Evolutionary conservation across 495 filamentous ascomycete species (phyloP), one percentile per base, ranked within the genome.

Genomic region (Hypoxylon fragiforme): DNA sequence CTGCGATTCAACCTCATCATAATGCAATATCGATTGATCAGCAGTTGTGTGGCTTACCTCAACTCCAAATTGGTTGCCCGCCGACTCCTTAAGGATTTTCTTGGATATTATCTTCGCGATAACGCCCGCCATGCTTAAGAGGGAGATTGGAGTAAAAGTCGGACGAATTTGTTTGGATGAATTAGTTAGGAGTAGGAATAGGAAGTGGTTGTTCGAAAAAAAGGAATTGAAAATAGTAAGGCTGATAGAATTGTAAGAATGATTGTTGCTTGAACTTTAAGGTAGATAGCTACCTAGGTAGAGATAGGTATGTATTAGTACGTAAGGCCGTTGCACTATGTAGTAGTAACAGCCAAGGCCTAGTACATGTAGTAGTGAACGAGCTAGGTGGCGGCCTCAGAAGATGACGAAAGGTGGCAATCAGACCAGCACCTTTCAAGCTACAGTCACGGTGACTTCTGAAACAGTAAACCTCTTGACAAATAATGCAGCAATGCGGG

Each of bases 31-130:
- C 28, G 34, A 9, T 3, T 42, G 38, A 15, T 30, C 24, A 31
- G 19, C 18, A 12, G 7, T 11, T 26, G 7, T 52, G 38, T 34
- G 21, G 63, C 80, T 64, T 71, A 88, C 86, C 59, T 85, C 83
- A 53, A 77, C 73, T 54, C 89, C 86, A 70, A 85, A 86, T 52
- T 84, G 79, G 62, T 90, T 88, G 37, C 77, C 73, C 13, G 80
- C 70, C 8, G 80, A 79, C 66, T 89, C 86, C 21, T 78, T 83
- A 19, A 90, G 73, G 41, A 90, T 80, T 58, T 74, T 83, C 65
- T 88, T 86, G 56, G 79, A 76, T 34, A 90, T 73, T 31, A 86
- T 66, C 41, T 79, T 82, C 16, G 73, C 71, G 1, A 86, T 60
- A 28, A 75, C 43, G 32, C 70, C 67, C 19, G 83, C 75, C 83